Base-by-base conservation (phyloP, 306 rosid genomes). In the Heteromeles arbutifolia region DNA sequence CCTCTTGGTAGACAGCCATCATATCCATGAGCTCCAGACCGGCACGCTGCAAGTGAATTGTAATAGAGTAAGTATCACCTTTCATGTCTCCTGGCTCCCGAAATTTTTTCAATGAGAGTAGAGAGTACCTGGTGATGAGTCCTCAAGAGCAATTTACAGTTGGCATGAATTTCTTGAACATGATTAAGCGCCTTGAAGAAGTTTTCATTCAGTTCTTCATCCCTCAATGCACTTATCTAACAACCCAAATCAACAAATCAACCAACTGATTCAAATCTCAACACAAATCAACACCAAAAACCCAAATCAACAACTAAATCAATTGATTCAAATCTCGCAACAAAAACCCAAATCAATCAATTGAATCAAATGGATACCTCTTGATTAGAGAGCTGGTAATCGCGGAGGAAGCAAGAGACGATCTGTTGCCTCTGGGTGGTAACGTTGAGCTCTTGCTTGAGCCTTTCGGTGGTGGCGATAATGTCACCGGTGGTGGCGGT, bases 1-100 rank as follows among this genome's bases (percentile, higher is more conserved):
- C 99, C 79, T 95, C 99, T 87, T 95, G 99, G 81, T 95, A 89
- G 72, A 92, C 97, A 18, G 97, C 96, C 97, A 95, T 95, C 97
- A 90, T 89, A 82, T 95, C 99, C 97, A 92, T 95, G 74, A 95
- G 93, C 87, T 95, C 97, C 77, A 95, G 82, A 70, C 97, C 97
- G 52, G 99, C 99, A 73, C 97, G 99, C 97, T 95, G 89, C 21
- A 18, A 10, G 4, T 15, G 14, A 61, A 73, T 14, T 8, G 24
- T 6, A 65, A 32, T 29, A 18, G 69, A 9, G 69, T 65, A 32
- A 70, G 37, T 13, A 58, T 73, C 76, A 58, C 76, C 28, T 56
- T 31, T 72, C 11, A 63, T 8, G 53, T 4, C 15, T 57, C 18
- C 41, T 37, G 41, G 41, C 9, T 37, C 9, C 39, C 9, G 41